Evolutionary conservation across 345 rosid genomes (phyloP), one percentile per base, ranked within the genome.

Genomic region (Rhodamnia argentea): DNA sequence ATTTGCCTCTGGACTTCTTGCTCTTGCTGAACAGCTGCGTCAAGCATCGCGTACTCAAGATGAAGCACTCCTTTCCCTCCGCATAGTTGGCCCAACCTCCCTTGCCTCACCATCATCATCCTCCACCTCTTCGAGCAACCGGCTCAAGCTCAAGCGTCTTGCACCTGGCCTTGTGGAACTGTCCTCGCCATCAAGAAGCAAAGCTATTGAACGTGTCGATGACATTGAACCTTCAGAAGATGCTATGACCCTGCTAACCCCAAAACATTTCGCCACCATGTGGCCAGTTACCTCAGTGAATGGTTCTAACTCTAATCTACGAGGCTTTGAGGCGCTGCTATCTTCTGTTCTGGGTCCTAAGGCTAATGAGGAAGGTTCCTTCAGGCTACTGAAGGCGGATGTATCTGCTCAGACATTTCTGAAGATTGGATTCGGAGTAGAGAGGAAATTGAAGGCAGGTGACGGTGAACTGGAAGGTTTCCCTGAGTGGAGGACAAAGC

Each of bases 111-210:
- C 97, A 53, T 88, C 98, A 0, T 86, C 93, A 1, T 82, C 95
- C 3, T 87, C 92, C 5, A 74, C 87, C 26, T 85, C 98, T 54
- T 88, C 95, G 5, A 82, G 82, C 57, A 93, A 91, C 88, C 93
- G 85, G 92, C 95, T 97, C 83, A 97, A 94, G 93, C 96, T 96
- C 27, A 95, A 94, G 90, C 96, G 95, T 78, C 95, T 96, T 22
- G 98, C 98, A 1, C 98, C 99, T 10, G 99, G 98, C 54, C 96
- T 95, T 8, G 98, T 95, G 75, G 96, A 95, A 86, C 90, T 95
- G 62, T 94, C 98, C 22, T 91, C 93, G 1, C 91, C 87, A 29
- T 85, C 93, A 0, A 92, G 90, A 88, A 85, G 87, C 50, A 92
- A 85, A 84, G 78, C 91, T 5, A 57, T 57, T 15, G 93, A 92